Conservation (phyloP, 495 filamentous ascomycete species). For the Talaromyces ruber region DNA sequence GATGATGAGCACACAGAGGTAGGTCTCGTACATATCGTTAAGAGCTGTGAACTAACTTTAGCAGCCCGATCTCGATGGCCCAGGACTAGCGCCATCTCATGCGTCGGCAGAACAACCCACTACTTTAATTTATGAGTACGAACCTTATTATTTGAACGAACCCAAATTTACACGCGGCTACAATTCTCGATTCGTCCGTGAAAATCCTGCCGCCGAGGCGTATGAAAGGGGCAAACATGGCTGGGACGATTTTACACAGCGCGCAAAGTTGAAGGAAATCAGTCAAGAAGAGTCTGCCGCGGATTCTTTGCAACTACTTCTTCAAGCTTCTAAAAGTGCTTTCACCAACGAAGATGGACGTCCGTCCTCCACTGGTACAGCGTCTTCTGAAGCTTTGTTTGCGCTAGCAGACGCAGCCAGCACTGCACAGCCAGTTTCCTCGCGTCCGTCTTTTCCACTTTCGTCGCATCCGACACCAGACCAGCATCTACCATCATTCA, state of each 20-base stretch:
- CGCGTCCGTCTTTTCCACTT: not conserved
- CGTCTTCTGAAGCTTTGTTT: not conserved
- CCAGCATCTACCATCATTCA: not conserved
- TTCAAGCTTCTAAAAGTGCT: not conserved
- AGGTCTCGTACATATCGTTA: not conserved
- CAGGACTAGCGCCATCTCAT: not conserved
- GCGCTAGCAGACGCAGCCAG: slow-evolving; percentile 5
- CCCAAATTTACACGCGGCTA: slow-evolving; percentile 29
- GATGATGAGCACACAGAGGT: slow-evolving; percentile 43
- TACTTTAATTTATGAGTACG: slow-evolving; percentile 12
- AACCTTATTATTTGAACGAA: slow-evolving; percentile 9
- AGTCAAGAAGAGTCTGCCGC: slow-evolving; percentile 8
- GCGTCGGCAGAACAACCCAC: slow-evolving; percentile 5
- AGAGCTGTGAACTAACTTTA: slow-evolving; percentile 7
- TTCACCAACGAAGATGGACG: not conserved
- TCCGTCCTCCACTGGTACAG: not conserved
- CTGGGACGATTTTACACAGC: slow-evolving; percentile 37
- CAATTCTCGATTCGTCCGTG: slow-evolving; percentile 24
- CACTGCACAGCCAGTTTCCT: not conserved
- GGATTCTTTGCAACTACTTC: not conserved
- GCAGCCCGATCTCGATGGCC: slow-evolving; percentile 25
- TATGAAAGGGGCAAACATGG: slow-evolving; percentile 23
- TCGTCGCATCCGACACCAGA: not conserved
- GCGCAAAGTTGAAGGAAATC: slow-evolving; percentile 33
- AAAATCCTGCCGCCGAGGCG: slow-evolving; percentile 23